Conservation (phyloP, 202 grass and related monocot genomes). For the Eragrostis tef region DNA sequence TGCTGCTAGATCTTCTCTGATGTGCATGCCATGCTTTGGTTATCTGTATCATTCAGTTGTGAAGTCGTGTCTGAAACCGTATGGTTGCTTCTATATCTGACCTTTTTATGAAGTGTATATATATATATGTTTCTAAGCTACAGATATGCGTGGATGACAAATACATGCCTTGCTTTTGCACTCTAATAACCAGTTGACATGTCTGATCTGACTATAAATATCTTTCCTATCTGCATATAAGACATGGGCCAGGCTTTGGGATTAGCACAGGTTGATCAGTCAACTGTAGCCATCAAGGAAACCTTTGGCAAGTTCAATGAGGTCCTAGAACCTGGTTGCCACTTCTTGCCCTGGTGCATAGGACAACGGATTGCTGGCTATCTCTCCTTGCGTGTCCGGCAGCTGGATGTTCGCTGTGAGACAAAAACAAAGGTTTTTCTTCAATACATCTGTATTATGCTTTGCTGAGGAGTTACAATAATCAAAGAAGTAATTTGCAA, state of each 20-base stretch:
- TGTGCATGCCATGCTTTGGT: no score
- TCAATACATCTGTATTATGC: neutral
- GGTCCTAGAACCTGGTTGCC: slow-evolving; percentile 82
- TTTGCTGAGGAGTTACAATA: neutral
- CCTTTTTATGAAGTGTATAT: neutral
- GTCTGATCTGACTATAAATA: neutral
- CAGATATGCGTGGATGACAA: slow-evolving; percentile 16
- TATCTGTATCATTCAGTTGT: no score
- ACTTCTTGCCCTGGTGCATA: slow-evolving; percentile 80
- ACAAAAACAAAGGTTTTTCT: slow-evolving; percentile 85
- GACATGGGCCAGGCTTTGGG: slow-evolving; percentile 68
- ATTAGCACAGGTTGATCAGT: slow-evolving; percentile 76
- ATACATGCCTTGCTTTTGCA: slow-evolving; percentile 35
- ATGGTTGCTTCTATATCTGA: neutral
- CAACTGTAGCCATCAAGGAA: slow-evolving; percentile 81
- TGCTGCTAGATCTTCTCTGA: no score
- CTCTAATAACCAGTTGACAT: neutral
- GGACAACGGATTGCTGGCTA: slow-evolving; percentile 71
- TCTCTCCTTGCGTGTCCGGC: slow-evolving; percentile 73
- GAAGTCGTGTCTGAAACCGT: no score
- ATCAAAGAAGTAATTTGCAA: neutral
- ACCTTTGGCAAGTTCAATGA: slow-evolving; percentile 72
- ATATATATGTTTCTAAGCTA: neutral
- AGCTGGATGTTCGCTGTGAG: slow-evolving; percentile 87
- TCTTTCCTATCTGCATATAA: slow-evolving; percentile 47